Base-by-base conservation (phyloP, 257 asterid species). In the Penstemon newberryi region DNA sequence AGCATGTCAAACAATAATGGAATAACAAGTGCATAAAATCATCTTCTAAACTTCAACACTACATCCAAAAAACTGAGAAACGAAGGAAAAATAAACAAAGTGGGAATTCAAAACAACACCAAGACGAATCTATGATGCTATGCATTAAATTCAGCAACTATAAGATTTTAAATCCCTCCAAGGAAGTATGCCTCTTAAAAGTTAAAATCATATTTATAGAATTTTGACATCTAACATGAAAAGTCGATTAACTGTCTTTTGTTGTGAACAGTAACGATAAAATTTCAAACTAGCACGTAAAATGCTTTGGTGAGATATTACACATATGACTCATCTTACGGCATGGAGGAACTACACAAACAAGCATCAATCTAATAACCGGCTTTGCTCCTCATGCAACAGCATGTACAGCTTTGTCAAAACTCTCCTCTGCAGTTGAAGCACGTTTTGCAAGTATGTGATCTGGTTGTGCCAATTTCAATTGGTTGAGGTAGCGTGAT, bases 401-500 rank as follows among this genome's bases (percentile, higher is more conserved):
- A n/a, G 87, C 82, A 83, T 91, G 98, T 59, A 86, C 71, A 25
- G 95, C 95, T 81, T 95, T 79, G 63, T 91, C 96, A 19, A 89
- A 91, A 72, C 63, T 71, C 78, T 89, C 96, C 70, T 89, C 98
- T 0, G 96, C 88, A 6, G 83, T 64, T 44, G 91, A 77, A 2
- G 82, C 78, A 7, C 92, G 90, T 68, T 83, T 87, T 19, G 82
- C 89, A 19, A 91, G 96, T 69, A 78, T 42, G 83, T 91, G 98
- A 15, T 85, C 88, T 19, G 98, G 96, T 77, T 89, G 88, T 4
- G 96, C 81, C 72, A 91, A 70, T 76, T 85, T 91, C 88, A 91
- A 76, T 79, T 91, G 97, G 83, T 96, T 91, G 84, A 90, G 87
- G 71, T 84, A 93, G 45, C 99, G 97, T 4, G 97, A 75, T 7